phyloP scores from a whole-genome alignment of 2,329 filamentous ascomycete species.

The Talaromyces sp. region DNA sequence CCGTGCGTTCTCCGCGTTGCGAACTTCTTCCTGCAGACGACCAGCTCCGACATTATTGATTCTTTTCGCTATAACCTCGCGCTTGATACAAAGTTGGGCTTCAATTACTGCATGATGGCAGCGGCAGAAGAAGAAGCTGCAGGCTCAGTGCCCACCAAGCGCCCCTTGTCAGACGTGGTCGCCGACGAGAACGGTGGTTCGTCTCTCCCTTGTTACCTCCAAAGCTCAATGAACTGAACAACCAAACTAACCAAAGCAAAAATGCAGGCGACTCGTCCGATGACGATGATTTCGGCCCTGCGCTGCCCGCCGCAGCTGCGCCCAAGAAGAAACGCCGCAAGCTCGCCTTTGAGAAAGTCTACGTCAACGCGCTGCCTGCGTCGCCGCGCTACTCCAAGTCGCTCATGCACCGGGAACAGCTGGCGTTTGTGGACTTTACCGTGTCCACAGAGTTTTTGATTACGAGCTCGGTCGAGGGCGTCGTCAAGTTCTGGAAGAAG shows the following conservation, averaged over 20 bases:
- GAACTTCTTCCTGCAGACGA: neutral
- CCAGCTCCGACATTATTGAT: neutral
- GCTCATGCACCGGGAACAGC: slow-evolving; percentile 95
- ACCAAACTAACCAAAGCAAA: neutral
- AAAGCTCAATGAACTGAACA: slow-evolving; percentile 11
- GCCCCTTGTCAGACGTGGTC: slow-evolving; percentile 54
- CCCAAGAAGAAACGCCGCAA: slow-evolving; percentile 88
- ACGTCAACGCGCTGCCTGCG: slow-evolving; percentile 80
- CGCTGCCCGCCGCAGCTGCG: slow-evolving; percentile 72
- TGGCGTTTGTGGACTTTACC: slow-evolving; percentile 82
- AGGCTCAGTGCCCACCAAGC: slow-evolving; percentile 44
- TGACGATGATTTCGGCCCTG: slow-evolving; percentile 83
- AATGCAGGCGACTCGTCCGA: slow-evolving; percentile 51
- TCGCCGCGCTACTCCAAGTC: slow-evolving; percentile 86
- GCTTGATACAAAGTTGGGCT: neutral
- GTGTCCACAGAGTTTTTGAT: slow-evolving; percentile 92
- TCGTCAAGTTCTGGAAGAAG: slow-evolving; percentile 99
- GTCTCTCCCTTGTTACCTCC: neutral
- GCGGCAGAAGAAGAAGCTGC: slow-evolving; percentile 19
- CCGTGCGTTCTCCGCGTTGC: slow-evolving; percentile 9
- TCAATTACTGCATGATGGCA: slow-evolving; percentile 21
- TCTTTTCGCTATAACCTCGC: neutral
- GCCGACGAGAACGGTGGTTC: slow-evolving; percentile 34
- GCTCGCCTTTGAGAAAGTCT: slow-evolving; percentile 91
- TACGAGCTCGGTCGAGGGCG: slow-evolving; percentile 88